phyloP scores from a whole-genome alignment of 768 basidiomycete species.

The Lentinula lateritia region DNA sequence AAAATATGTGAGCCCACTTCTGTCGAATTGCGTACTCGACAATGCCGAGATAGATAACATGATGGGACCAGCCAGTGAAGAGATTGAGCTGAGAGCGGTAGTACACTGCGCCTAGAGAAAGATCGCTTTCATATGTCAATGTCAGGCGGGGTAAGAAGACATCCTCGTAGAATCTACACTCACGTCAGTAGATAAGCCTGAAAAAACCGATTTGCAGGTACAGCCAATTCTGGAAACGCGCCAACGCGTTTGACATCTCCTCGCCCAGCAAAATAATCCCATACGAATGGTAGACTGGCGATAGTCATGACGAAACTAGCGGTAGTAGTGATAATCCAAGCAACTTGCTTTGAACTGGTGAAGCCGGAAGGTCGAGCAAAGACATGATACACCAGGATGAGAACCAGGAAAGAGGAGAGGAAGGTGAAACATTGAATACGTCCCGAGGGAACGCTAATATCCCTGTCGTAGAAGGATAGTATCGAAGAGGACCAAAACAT shows the following conservation, averaged over 20 bases:
- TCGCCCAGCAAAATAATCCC: slow-evolving; percentile 18
- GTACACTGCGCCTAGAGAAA: slow-evolving; percentile 36
- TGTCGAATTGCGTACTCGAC: slow-evolving; percentile 31
- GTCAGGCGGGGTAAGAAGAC: not conserved
- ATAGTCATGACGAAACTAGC: slow-evolving; percentile 36
- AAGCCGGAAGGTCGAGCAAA: slow-evolving; percentile 19
- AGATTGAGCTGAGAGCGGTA: slow-evolving; percentile 44
- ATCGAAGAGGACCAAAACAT: not conserved
- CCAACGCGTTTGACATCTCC: slow-evolving; percentile 21
- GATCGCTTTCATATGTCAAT: slow-evolving; percentile 19
- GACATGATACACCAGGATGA: slow-evolving; percentile 22
- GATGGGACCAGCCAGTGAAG: slow-evolving; percentile 53
- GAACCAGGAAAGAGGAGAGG: slow-evolving; percentile 13
- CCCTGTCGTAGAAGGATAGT: not conserved
- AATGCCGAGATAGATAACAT: slow-evolving; percentile 35
- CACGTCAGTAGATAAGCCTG: slow-evolving; percentile 40
- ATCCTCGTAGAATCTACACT: slow-evolving; percentile 13
- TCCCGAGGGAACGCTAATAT: not conserved
- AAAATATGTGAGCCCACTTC: slow-evolving; percentile 36
- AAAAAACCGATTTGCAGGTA: slow-evolving; percentile 31
- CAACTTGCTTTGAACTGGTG: slow-evolving; percentile 31
- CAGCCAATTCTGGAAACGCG: slow-evolving; percentile 16
- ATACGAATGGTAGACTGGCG: slow-evolving; percentile 33
- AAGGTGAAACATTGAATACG: slow-evolving; percentile 5
- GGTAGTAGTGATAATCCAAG: slow-evolving; percentile 43